phyloP scores from a whole-genome alignment of 371 early-diverging fungal genomes.

The Rhizopus delemar region DNA sequence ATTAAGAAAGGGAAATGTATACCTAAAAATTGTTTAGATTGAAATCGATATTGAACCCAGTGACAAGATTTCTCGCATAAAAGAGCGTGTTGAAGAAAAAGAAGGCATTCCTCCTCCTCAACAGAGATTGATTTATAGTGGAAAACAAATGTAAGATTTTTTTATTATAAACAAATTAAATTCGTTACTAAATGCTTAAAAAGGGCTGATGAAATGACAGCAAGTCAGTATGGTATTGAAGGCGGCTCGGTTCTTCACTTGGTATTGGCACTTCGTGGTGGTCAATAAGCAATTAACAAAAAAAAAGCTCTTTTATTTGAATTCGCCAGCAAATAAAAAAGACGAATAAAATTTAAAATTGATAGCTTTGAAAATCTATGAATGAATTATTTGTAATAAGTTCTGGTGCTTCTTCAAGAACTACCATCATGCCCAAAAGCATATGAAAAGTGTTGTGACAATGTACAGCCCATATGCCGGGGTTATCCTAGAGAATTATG shows the following conservation, averaged over 20 bases:
- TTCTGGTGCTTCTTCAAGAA: conserved; percentile 45
- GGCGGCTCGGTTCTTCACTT: conserved; percentile 95
- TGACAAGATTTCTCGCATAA: conserved; percentile 90
- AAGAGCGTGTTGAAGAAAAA: conserved; percentile 94
- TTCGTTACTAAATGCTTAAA: neutral
- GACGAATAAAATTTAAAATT: neutral
- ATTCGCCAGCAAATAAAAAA: neutral
- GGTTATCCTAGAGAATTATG: conserved; percentile 36
- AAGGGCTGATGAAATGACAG: conserved; percentile 88
- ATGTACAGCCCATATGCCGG: conserved; percentile 49
- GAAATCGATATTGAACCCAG: conserved; percentile 90
- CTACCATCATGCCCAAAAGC: conserved; percentile 49
- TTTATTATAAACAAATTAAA: neutral
- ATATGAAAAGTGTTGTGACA: conserved; percentile 50
- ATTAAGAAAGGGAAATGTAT: neutral
- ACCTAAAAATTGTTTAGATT: conserved; percentile 58
- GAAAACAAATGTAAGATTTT: conserved; percentile 85
- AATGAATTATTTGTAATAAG: conserved; percentile 14
- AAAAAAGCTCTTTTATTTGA: neutral
- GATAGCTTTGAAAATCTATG: conserved; percentile 4
- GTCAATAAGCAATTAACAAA: conserved; percentile 35
- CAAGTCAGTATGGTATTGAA: conserved; percentile 76
- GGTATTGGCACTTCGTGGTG: conserved; percentile 98
- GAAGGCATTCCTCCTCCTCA: conserved; percentile 97
- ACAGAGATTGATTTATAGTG: conserved; percentile 93